These are phyloP conservation scores for Trichoderma cornu-damae DNA, from an alignment of 2,329 filamentous ascomycete genomes.

Conservation along the genomic window DNA sequence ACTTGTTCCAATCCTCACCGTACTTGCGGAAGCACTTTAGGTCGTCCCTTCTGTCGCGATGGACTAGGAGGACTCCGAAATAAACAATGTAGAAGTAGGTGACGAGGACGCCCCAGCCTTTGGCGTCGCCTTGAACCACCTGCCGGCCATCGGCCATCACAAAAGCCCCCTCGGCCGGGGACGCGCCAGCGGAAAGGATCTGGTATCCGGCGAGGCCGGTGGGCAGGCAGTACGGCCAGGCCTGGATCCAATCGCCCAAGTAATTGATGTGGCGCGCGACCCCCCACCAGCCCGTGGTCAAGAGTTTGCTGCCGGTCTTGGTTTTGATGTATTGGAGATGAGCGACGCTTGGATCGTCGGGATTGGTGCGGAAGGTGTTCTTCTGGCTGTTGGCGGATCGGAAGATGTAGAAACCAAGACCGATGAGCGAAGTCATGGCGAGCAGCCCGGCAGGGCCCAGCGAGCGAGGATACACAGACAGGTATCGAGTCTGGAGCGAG, in stretches of 20 bases:
- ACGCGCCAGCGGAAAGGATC: conserved; percentile 53
- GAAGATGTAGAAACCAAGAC: conserved; percentile 82
- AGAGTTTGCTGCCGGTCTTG: conserved; percentile 70
- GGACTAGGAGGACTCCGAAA: conserved; percentile 79
- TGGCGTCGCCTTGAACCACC: conserved; percentile 65
- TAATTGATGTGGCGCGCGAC: conserved; percentile 92
- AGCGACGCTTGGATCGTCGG: conserved; percentile 69
- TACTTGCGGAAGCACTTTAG: conserved; percentile 91
- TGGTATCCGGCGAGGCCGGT: conserved; percentile 80
- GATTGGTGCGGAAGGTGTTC: conserved; percentile 87
- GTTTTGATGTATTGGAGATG: conserved; percentile 86
- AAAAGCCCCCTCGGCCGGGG: conserved; percentile 47
- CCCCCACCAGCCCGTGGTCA: conserved; percentile 92
- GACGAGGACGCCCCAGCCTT: conserved; percentile 78
- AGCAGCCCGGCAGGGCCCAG: conserved; percentile 64
- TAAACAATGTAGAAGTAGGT: conserved; percentile 95
- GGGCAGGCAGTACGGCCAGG: conserved; percentile 83
- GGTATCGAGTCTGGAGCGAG: conserved; percentile 76
- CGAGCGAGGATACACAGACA: conserved; percentile 74
- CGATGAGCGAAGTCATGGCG: conserved; percentile 62
- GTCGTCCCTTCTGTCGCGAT: conserved; percentile 82
- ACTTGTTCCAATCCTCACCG: conserved; percentile 84
- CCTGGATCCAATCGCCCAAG: conserved; percentile 89
- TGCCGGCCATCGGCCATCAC: conserved; percentile 57
- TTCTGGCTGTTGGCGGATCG: conserved; percentile 91